Evolutionary conservation across 2,329 filamentous ascomycete species (phyloP), one percentile per base, ranked within the genome.

Genomic region (Biscogniauxia sp.): DNA sequence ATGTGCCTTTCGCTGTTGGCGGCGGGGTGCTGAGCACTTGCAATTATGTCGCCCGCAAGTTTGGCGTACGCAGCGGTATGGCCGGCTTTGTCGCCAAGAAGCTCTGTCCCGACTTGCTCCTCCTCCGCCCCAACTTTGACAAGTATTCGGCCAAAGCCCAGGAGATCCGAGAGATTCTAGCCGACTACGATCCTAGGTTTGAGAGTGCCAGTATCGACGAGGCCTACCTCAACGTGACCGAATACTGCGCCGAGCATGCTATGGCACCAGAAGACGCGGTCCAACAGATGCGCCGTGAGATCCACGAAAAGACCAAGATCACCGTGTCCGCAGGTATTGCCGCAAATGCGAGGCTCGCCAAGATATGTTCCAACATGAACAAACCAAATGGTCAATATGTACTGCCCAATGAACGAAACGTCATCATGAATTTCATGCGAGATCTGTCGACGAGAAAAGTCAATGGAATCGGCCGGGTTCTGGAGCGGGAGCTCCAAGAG

Each of bases 151-250:
- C 91, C 15, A 99, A 98, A 75, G 95, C 95, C 0, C 85, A 90
- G 60, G 93, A 98, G 73, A 88, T 98, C 5, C 86, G 94, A 11
- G 84, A 88, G 51, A 86, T 99, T 1, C 79, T 99, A 17, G 89
- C 86, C 11, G 82, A 89, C n/a, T 99, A 98, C 71, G 95, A 99
- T 70, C 86, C 92, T 0, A 83, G 91, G 1, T 99, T 96, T 68
- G 92, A 98, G 74, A 96, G 91, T 68, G 92, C 94, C 0, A 97
- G 93, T 72, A 93, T 97, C 65, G 95, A 99, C 68, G 95, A 99
- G 75, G 95, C 95, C 0, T 99, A 97, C 72, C 80, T 99, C 26
- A 98, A 99, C 69, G 91, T 99, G 61, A 98, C 95, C 0, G 80
- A 88, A 55, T 98, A 96, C 72, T 97, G 94, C 70, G 68, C 78